These are phyloP conservation scores for Gracilaria vermiculophylla DNA, from an alignment of 23 red algal species.

Conservation along the genomic window DNA sequence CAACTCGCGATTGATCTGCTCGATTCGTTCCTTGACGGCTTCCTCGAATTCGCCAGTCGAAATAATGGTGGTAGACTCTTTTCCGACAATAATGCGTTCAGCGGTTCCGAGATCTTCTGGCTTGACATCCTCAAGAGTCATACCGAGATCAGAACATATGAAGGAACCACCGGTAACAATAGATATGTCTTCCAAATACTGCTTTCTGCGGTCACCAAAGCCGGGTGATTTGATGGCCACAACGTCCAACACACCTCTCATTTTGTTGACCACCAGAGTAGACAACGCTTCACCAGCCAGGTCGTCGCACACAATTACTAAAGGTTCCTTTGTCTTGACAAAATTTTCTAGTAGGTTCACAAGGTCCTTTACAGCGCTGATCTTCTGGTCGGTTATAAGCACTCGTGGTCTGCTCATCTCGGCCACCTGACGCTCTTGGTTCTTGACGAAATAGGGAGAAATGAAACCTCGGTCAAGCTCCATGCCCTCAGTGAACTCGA, in stretches of 20 bases:
- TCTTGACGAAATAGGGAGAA: conserved; percentile 99
- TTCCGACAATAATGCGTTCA: conserved; percentile 89
- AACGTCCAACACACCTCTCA: conserved; percentile 92
- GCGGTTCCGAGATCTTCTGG: conserved; percentile 80
- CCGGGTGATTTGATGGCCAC: conserved; percentile 96
- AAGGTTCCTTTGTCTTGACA: conserved; percentile 93
- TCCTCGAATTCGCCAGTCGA: conserved; percentile 82
- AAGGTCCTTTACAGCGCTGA: conserved; percentile 83
- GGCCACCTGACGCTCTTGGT: conserved; percentile 91
- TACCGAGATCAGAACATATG: conserved; percentile 86
- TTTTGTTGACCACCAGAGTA: conserved; percentile 98
- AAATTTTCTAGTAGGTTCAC: conserved; percentile 85
- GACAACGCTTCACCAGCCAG: conserved; percentile 95
- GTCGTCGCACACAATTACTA: conserved; percentile 96
- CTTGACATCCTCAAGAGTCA: conserved; percentile 83
- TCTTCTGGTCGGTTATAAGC: conserved; percentile 96
- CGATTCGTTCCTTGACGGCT: conserved; percentile 81
- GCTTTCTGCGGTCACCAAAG: conserved; percentile 98
- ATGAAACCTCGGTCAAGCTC: conserved; percentile 97
- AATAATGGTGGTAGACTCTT: conserved; percentile 96
- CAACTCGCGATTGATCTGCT: conserved; percentile 77
- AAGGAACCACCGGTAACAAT: conserved; percentile 89
- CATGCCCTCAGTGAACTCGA: conserved; percentile 98
- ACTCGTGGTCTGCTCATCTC: conserved; percentile 74
- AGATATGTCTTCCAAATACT: conserved; percentile 99